phyloP scores from a whole-genome alignment of 1,284 basidiomycete genomes.

The Cryptococcus jaspeensis region DNA sequence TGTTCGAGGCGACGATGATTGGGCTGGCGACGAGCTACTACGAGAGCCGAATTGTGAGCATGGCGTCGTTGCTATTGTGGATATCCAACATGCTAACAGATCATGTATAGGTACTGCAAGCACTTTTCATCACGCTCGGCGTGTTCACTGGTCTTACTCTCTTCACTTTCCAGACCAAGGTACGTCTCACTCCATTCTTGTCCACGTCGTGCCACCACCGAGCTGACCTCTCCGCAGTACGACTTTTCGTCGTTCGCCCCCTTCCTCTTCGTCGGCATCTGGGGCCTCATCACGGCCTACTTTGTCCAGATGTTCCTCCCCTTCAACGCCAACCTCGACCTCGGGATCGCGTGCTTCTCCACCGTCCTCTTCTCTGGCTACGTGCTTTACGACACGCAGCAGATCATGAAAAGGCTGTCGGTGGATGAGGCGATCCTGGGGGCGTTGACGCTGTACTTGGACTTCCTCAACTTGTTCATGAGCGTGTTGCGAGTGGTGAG shows the following conservation, averaged over 20 bases:
- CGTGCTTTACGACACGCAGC: conserved; percentile 49
- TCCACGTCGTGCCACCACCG: not conserved
- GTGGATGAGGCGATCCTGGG: conserved; percentile 50
- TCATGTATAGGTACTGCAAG: conserved; percentile 53
- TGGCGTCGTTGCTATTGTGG: not conserved
- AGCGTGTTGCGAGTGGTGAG: conserved; percentile 16
- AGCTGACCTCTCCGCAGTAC: conserved; percentile 24
- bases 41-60: conserved; percentile 46
- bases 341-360: conserved; percentile 45
- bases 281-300: conserved; percentile 45
- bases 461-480: conserved; percentile 15
- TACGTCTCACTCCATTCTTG: conserved; percentile 25
- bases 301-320: conserved; percentile 50
- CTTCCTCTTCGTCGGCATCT: conserved; percentile 48
- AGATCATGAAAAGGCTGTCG: conserved; percentile 51
- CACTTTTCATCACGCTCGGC: conserved; percentile 57
- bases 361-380: conserved; percentile 51
- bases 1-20: conserved; percentile 54
- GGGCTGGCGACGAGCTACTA: conserved; percentile 51
- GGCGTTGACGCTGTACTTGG: conserved; percentile 36
- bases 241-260: conserved; percentile 50
- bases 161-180: conserved; percentile 56
- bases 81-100: conserved; percentile 16
- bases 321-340: conserved; percentile 49
- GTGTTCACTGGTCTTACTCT: conserved; percentile 57